phyloP scores from a whole-genome alignment of 345 rosid species.

The Dipteronia sinensis region DNA sequence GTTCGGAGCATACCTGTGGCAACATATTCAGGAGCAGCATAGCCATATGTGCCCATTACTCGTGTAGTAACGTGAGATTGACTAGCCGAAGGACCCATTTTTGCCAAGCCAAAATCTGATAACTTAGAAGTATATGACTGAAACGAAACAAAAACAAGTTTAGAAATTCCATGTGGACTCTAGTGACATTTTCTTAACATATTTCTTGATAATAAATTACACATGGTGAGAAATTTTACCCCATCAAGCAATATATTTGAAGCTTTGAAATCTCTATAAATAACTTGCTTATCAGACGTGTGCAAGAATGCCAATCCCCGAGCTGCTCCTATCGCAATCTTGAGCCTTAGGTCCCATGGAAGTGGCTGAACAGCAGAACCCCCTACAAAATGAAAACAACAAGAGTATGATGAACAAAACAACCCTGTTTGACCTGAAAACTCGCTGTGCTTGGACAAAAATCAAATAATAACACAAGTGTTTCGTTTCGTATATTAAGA shows the following conservation, averaged over 20 bases:
- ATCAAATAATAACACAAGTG: background rate
- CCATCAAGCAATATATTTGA: slow-evolving; percentile 89
- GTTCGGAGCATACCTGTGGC: slow-evolving; percentile 67
- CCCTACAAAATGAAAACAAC: slow-evolving; percentile 41
- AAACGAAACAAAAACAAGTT: slow-evolving; percentile 21
- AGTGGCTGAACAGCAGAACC: slow-evolving; percentile 83
- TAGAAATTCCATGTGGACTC: background rate
- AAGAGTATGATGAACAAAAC: slow-evolving; percentile 1
- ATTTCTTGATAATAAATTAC: background rate
- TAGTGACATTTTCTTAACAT: background rate
- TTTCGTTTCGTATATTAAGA: slow-evolving; percentile 6
- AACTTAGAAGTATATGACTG: slow-evolving; percentile 87
- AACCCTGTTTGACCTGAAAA: background rate
- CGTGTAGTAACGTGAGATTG: slow-evolving; percentile 93
- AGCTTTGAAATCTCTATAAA: slow-evolving; percentile 92
- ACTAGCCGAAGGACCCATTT: slow-evolving; percentile 94
- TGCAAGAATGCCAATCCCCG: slow-evolving; percentile 80
- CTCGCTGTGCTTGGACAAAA: background rate
- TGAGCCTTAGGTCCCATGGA: slow-evolving; percentile 72
- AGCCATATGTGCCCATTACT: slow-evolving; percentile 94
- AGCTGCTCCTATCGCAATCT: slow-evolving; percentile 82
- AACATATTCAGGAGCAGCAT: slow-evolving; percentile 98
- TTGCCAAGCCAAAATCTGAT: slow-evolving; percentile 97
- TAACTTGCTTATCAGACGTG: slow-evolving; percentile 80
- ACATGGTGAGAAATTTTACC: slow-evolving; percentile 40